Evolutionary conservation across 148 eudicot genomes (phyloP).

Genomic region (Camellia japonica): DNA sequence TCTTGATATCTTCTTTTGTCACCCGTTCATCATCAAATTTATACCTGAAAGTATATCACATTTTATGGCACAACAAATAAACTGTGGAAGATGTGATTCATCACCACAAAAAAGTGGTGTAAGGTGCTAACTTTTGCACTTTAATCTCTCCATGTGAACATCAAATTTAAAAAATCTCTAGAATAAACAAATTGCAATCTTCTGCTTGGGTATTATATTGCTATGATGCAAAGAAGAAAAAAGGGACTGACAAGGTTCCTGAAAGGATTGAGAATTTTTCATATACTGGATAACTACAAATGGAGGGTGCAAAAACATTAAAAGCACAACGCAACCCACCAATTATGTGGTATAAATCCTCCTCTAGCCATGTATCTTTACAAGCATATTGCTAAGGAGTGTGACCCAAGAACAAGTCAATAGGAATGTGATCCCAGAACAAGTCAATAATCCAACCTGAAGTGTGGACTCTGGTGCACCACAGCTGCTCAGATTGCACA

Average conservation of each 20-base stretch:
- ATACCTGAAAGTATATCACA: conserved; percentile 47
- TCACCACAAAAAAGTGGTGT: background rate
- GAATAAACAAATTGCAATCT: background rate
- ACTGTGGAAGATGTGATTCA: background rate
- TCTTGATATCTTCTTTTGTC: conserved; percentile 87
- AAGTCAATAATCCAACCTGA: background rate
- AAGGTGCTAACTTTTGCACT: conserved; percentile 1
- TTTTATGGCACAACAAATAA: background rate
- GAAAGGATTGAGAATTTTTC: background rate
- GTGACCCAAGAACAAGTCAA: background rate
- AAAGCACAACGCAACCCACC: background rate
- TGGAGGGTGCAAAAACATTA: background rate
- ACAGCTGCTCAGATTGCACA: background rate
- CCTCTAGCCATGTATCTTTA: background rate
- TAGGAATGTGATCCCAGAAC: background rate
- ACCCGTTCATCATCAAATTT: conserved; percentile 98
- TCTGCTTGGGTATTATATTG: background rate
- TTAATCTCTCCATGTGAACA: background rate
- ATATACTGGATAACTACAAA: background rate
- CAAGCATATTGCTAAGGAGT: background rate
- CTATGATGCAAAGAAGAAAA: background rate
- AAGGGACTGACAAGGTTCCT: background rate
- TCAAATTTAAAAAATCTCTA: background rate
- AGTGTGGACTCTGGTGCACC: background rate
- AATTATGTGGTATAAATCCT: background rate